Conservation (phyloP, 768 basidiomycete species). For the Leucocoprinus leucothites region DNA sequence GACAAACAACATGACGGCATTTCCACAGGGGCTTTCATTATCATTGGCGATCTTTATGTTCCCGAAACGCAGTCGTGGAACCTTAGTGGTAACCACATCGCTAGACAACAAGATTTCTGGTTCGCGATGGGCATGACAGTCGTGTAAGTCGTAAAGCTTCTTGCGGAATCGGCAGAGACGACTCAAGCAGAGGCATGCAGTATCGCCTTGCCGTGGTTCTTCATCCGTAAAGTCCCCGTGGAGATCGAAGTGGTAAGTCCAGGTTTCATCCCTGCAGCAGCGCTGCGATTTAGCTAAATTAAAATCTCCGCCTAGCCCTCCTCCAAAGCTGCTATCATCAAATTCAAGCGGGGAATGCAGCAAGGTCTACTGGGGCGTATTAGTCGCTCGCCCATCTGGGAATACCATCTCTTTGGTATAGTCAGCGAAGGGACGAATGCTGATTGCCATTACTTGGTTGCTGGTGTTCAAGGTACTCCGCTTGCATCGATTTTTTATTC, state of each 20-base stretch:
- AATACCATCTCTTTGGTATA: conserved; percentile 82
- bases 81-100: conserved; percentile 46
- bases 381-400: conserved; percentile 70
- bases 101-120: conserved; percentile 77
- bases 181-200: conserved; percentile 31
- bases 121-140: conserved; percentile 70
- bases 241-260: conserved; percentile 69
- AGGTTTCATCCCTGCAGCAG: background rate
- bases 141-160: conserved; percentile 43
- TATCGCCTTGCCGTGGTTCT: conserved; percentile 72
- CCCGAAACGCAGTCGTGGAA: conserved; percentile 54
- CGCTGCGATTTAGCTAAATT: conserved; percentile 13
- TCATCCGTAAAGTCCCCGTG: conserved; percentile 67
- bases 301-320: conserved; percentile 55
- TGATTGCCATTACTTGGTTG: conserved; percentile 78
- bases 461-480: conserved; percentile 62
- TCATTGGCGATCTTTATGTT: conserved; percentile 64
- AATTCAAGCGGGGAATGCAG: conserved; percentile 82
- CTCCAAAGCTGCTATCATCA: conserved; percentile 73
- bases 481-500: background rate
- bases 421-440: conserved; percentile 74
- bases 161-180: conserved; percentile 2
- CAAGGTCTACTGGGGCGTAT: conserved; percentile 75
- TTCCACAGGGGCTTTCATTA: conserved; percentile 56
- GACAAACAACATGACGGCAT: conserved; percentile 3